Conservation (phyloP, 1,284 basidiomycete species). For the Caloboletus firmus region DNA sequence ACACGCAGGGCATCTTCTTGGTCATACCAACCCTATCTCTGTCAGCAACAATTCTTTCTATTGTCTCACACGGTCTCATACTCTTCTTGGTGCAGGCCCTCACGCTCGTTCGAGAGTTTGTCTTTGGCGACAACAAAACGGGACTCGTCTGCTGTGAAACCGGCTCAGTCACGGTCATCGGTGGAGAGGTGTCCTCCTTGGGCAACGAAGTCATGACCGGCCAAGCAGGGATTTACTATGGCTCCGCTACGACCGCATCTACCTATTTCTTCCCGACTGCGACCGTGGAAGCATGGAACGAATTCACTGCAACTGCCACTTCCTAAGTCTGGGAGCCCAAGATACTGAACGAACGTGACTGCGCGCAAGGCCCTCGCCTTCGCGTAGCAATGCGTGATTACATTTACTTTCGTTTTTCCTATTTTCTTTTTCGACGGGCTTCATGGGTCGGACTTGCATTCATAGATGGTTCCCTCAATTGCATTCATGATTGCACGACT, state of each 20-base stretch:
- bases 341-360: not conserved
- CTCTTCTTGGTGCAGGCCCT: constrained; percentile 41
- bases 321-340: not conserved
- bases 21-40: constrained; percentile 47
- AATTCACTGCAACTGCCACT: constrained; percentile 36
- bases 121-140: constrained; percentile 53
- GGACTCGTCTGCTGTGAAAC: constrained; percentile 43
- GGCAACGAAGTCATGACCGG: constrained; percentile 49
- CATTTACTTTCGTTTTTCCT: not conserved
- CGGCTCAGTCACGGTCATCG: constrained; percentile 43
- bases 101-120: constrained; percentile 57
- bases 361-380: not conserved
- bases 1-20: constrained; percentile 59
- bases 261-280: constrained; percentile 53
- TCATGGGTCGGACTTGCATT: constrained; percentile 6
- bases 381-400: not conserved
- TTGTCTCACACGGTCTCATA: not conserved
- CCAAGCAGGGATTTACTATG: constrained; percentile 53
- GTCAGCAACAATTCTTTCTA: constrained; percentile 38
- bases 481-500: constrained; percentile 27
- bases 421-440: not conserved
- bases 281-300: constrained; percentile 57
- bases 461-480: constrained; percentile 17
- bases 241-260: constrained; percentile 47
- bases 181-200: constrained; percentile 50